Percentiles rank a stretch among this genome's conserved stretches.
phyloP scores from a whole-genome alignment of 371 early-diverging fungal genomes.

The Saksenaea vasiformis region DNA sequence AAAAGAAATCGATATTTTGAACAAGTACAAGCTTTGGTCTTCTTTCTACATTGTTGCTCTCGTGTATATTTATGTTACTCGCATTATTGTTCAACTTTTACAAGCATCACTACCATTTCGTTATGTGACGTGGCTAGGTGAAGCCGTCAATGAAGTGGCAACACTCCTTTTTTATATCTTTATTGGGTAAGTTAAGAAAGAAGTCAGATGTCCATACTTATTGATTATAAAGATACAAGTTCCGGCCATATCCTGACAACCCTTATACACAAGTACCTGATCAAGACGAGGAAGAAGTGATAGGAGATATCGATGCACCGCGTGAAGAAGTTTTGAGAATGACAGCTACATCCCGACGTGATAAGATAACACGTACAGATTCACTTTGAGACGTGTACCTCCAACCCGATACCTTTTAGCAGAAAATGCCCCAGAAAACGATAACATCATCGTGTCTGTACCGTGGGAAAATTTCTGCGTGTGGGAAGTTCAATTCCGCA shows the following conservation, averaged over 20 bases:
- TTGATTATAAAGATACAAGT: constrained; percentile 25
- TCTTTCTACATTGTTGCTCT: constrained; percentile 59
- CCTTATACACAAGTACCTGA: constrained; percentile 53
- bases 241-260: constrained; percentile 56
- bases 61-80: constrained; percentile 56
- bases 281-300: constrained; percentile 32
- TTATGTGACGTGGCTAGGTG: constrained; percentile 58
- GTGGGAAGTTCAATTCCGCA: background rate
- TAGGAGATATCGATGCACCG: background rate
- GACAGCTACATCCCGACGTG: background rate
- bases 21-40: constrained; percentile 61
- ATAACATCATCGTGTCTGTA: background rate
- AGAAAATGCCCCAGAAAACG: background rate
- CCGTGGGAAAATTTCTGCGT: background rate
- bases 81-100: constrained; percentile 51
- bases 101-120: constrained; percentile 54
- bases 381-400: background rate
- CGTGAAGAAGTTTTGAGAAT: background rate
- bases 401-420: background rate
- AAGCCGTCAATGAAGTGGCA: constrained; percentile 50
- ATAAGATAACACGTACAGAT: background rate
- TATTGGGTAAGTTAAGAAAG: constrained; percentile 38
- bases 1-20: constrained; percentile 45
- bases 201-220: background rate
- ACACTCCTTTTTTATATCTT: constrained; percentile 54